Percentiles rank a stretch among this genome's conserved stretches.
These are phyloP conservation scores for Rubia tinctorum DNA, from an alignment of 305 asterid species.

Conservation along the genomic window DNA sequence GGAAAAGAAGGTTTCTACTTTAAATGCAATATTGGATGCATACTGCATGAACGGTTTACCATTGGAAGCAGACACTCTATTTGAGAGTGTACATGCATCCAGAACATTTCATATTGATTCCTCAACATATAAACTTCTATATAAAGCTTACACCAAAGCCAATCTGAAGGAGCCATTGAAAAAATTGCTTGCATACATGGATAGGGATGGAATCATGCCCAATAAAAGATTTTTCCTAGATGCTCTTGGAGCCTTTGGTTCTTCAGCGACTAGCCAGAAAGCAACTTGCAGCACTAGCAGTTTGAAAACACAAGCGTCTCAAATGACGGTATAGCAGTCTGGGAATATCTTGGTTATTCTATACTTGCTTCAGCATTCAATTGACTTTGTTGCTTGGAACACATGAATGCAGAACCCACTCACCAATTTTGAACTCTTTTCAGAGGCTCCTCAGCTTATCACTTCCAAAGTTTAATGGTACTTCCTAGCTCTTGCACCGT, in stretches of 20 bases:
- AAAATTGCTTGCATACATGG: conserved; percentile 65
- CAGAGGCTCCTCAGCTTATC: neutral
- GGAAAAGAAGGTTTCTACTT: conserved; percentile 71
- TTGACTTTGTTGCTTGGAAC: neutral
- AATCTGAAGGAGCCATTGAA: conserved; percentile 68
- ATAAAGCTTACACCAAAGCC: conserved; percentile 80
- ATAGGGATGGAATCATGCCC: conserved; percentile 77
- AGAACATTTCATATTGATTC: conserved; percentile 46
- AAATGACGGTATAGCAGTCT: conserved; percentile 21
- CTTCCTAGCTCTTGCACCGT: neutral
- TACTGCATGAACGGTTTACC: conserved; percentile 77
- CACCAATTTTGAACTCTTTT: neutral
- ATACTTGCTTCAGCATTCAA: neutral
- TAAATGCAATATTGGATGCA: conserved; percentile 89
- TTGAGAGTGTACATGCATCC: conserved; percentile 43
- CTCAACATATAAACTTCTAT: conserved; percentile 79
- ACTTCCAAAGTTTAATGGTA: neutral
- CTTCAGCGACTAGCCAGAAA: conserved; percentile 43
- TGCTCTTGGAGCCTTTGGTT: conserved; percentile 68
- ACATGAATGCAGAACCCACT: neutral
- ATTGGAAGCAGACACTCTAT: conserved; percentile 72
- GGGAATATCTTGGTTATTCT: neutral
- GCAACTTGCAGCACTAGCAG: conserved; percentile 20
- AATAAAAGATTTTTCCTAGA: conserved; percentile 82
- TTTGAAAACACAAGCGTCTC: conserved; percentile 18